These are phyloP conservation scores for Parasitella parasitica DNA, from an alignment of 371 early-diverging fungal species.

Conservation along the genomic window DNA sequence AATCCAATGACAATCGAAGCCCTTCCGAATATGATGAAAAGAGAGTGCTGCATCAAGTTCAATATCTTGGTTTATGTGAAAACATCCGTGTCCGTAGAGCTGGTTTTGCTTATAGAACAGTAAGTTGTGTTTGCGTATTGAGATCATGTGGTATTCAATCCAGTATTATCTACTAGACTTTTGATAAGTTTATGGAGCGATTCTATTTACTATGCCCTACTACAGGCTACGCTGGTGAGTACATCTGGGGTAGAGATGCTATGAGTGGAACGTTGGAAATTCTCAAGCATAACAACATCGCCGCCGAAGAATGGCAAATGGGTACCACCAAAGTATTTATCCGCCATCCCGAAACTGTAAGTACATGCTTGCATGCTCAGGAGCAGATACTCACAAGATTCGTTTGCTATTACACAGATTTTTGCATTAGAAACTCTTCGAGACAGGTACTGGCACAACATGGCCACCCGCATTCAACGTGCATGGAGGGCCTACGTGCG, in stretches of 20 bases:
- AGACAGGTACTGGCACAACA: conserved; percentile 95
- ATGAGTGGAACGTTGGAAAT: conserved; percentile 70
- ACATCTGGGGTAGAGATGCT: conserved; percentile 87
- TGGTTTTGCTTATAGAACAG: conserved; percentile 87
- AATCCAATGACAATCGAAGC: conserved; percentile 94
- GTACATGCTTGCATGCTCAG: neutral
- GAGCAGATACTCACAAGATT: too few species aligned
- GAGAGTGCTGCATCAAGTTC: conserved; percentile 94
- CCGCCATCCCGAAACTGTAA: conserved; percentile 89
- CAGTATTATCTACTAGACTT: conserved; percentile 30
- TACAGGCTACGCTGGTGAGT: conserved; percentile 85
- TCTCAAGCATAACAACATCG: conserved; percentile 83
- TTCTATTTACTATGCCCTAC: conserved; percentile 78
- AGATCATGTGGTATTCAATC: too few species aligned
- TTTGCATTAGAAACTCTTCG: conserved; percentile 91
- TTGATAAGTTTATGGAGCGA: conserved; percentile 49
- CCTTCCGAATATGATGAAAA: conserved; percentile 88
- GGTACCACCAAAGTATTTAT: conserved; percentile 94
- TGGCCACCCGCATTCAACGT: conserved; percentile 93
- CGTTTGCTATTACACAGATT: conserved; percentile 47
- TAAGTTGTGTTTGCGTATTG: conserved; percentile 16
- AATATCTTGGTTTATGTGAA: conserved; percentile 94
- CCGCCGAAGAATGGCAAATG: conserved; percentile 92
- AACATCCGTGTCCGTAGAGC: conserved; percentile 97
- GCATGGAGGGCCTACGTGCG: conserved; percentile 84